Conservation (phyloP, 73 alveolate genomes). For the Effrenium voratum region DNA sequence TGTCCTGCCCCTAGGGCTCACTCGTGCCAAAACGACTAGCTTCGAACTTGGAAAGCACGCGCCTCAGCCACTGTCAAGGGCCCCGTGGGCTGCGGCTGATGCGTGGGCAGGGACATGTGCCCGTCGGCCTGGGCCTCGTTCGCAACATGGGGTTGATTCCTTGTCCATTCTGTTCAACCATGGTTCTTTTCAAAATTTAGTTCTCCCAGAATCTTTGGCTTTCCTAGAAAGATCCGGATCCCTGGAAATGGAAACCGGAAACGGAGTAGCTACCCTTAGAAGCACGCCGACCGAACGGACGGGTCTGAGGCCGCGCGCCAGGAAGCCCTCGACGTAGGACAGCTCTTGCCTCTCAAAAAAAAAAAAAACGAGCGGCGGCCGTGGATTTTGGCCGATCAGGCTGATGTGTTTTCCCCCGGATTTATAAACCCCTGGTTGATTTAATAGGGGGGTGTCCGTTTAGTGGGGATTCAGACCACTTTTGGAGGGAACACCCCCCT, state of each 20-base stretch:
- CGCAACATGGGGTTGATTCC: not conserved
- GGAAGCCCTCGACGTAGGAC: conserved; percentile 76
- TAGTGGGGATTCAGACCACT: no score
- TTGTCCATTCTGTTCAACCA: no score
- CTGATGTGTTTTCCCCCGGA: no score
- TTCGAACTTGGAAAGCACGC: not conserved
- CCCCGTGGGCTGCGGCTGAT: conserved; percentile 79
- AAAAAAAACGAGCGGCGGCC: not conserved
- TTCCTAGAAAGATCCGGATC: not conserved
- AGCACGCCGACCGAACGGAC: not conserved
- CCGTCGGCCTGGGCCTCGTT: conserved; percentile 85
- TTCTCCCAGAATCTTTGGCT: no score
- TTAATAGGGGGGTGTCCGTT: no score
- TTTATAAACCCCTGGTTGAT: no score
- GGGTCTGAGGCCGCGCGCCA: conserved; percentile 31
- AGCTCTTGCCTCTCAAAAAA: conserved; percentile 60
- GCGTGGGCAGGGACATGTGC: conserved; percentile 39
- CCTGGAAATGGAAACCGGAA: not conserved
- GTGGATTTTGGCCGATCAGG: not conserved
- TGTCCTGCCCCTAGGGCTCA: conserved; percentile 77
- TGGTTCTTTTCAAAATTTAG: no score
- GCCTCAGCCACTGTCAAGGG: conserved; percentile 82
- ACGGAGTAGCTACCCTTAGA: not conserved
- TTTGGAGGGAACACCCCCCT: no score
- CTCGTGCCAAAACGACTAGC: not conserved